Evolutionary conservation across 106 monocot species (phyloP).

Genomic region (Dendrobium huoshanense): DNA sequence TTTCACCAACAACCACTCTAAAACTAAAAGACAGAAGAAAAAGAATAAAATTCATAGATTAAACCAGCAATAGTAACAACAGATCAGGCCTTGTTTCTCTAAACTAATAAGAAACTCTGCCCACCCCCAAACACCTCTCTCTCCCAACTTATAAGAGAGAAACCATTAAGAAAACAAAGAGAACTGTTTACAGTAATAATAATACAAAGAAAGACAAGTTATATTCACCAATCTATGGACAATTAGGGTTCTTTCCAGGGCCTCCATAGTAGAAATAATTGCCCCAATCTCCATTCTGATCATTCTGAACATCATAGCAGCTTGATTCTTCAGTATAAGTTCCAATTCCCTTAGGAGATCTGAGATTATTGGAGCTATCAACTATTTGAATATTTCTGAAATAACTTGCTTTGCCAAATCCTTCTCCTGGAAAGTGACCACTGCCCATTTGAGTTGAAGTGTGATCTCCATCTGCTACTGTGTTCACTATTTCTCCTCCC

Average conservation of each 20-base stretch:
- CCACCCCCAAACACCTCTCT: not conserved
- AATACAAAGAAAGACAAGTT: not conserved
- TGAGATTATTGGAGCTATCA: constrained; percentile 63
- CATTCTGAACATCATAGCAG: constrained; percentile 68
- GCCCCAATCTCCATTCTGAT: constrained; percentile 68
- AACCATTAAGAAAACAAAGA: not conserved
- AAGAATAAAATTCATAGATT: not conserved
- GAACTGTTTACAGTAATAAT: not conserved
- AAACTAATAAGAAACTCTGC: not conserved
- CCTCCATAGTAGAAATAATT: constrained; percentile 84
- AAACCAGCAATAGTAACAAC: not conserved
- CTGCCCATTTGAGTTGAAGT: constrained; percentile 83
- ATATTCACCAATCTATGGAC: constrained; percentile 29
- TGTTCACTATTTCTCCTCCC: constrained; percentile 84
- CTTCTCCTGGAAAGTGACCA: constrained; percentile 67
- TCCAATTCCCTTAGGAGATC: constrained; percentile 38
- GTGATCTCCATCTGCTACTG: constrained; percentile 61
- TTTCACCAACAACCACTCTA: not conserved
- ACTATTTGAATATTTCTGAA: constrained; percentile 75
- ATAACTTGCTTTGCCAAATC: constrained; percentile 72
- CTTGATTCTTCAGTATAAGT: constrained; percentile 57
- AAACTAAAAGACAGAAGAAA: not conserved
- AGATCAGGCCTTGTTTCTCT: not conserved
- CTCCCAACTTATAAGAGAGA: not conserved
- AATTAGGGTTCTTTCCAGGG: constrained; percentile 68